These are phyloP conservation scores for Fusarium bactridioides DNA, from an alignment of 2,329 filamentous ascomycete species.

Conservation along the genomic window DNA sequence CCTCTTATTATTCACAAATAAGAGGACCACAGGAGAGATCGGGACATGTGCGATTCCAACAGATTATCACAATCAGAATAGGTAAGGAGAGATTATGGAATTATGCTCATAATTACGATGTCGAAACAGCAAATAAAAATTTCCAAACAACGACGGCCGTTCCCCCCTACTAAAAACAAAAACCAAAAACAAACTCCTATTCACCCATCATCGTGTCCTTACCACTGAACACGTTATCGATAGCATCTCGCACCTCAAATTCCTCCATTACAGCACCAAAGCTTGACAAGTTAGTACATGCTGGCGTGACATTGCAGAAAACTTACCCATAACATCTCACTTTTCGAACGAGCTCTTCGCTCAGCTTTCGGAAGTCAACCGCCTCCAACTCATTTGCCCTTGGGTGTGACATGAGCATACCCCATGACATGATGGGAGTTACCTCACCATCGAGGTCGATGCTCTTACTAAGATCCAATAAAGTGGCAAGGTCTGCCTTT, in stretches of 20 bases:
- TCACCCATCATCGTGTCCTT: conserved; percentile 19
- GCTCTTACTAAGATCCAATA: conserved; percentile 84
- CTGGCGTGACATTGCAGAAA: neutral
- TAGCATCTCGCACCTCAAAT: conserved; percentile 77
- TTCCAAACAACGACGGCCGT: neutral
- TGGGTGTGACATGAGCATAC: conserved; percentile 77
- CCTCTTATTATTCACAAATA: neutral
- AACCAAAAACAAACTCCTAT: neutral
- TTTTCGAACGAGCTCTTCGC: conserved; percentile 78
- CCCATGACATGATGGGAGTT: conserved; percentile 95
- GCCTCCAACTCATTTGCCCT: conserved; percentile 70
- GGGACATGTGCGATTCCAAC: neutral
- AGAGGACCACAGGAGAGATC: no score
- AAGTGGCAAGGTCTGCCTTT: conserved; percentile 77
- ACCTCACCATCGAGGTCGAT: conserved; percentile 89
- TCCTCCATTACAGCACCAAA: conserved; percentile 72
- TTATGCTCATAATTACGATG: neutral
- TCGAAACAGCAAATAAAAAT: neutral
- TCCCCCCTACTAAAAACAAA: neutral
- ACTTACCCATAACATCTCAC: conserved; percentile 91
- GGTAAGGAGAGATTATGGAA: neutral
- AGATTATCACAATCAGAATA: neutral
- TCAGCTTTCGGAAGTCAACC: conserved; percentile 75
- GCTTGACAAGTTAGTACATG: conserved; percentile 46
- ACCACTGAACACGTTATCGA: conserved; percentile 65